Base-by-base conservation (phyloP, 2,329 filamentous ascomycete genomes). In the Colletotrichum sp. region DNA sequence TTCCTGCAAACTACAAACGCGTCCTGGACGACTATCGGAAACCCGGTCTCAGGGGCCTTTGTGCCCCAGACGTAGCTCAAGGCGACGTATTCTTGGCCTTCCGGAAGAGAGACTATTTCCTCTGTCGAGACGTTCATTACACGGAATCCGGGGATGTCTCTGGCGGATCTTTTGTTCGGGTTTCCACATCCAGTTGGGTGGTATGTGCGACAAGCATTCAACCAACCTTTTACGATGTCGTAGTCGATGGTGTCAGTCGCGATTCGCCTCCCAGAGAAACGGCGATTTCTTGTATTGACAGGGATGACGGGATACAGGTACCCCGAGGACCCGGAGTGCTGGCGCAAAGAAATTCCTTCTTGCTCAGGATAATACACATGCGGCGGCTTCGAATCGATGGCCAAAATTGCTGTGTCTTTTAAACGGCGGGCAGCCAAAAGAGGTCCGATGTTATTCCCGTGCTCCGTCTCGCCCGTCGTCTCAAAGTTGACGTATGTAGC, bases 31-130 rank as follows among this genome's bases (percentile, higher is more conserved):
- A 67, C 63, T 28, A n/a, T 26, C 10, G 70, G 62, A 8, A 72
- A 16, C 4, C 55, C 55, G 26, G 55, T 18, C 16, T 59, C 55
- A 28, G 22, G 24, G 55, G 24, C 16, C 16, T 28, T 16, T 59
- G 22, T 28, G n/a, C 83, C 84, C 78, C 80, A 82, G 2, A 85
- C 84, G 68, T 85, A 85, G 70, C 84, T 85, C 76, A 85, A 34
- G 1, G 84, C 83, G 1, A 79, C 80, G 22, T 83, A 85, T 15
- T 44, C 59, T 18, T 65, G 62, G 30, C 18, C 62, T 18, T 59
- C 55, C 8, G 55, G 55, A 16, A 59, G 55, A 28, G 8, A 16
- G 6, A 18, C 55, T 26, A 28, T 4, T 18, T 59, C 1, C 24
- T 28, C 26, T 12, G 55, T 59, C 26, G 15, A 28, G 15, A 8